Evolutionary conservation across 257 asterid genomes (phyloP).

Genomic region (Thymus mandschuricus): DNA sequence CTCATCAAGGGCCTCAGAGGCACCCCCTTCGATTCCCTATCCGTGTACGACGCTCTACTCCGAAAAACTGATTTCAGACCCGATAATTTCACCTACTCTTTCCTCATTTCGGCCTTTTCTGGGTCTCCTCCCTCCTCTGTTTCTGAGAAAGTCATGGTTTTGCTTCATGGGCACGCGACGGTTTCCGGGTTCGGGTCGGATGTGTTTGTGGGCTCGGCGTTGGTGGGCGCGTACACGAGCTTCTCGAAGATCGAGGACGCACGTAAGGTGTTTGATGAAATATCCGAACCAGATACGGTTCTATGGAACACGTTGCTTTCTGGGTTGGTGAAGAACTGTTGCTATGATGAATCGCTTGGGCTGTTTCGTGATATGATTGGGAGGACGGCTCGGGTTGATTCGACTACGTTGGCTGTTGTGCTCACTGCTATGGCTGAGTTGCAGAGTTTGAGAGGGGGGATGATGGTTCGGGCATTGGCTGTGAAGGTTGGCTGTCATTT

Average conservation of each 20-base stretch:
- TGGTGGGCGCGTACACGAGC: constrained; percentile 56
- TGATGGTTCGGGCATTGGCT: constrained; percentile 73
- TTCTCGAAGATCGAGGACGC: constrained; percentile 54
- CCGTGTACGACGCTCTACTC: constrained; percentile 50
- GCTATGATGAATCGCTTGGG: constrained; percentile 48
- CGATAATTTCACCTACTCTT: constrained; percentile 74
- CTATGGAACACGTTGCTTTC: constrained; percentile 84
- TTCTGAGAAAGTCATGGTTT: constrained; percentile 47
- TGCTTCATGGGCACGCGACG: constrained; percentile 77
- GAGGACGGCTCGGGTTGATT: constrained; percentile 49
- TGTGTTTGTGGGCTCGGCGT: constrained; percentile 84
- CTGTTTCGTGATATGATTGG: constrained; percentile 51
- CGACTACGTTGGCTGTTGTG: constrained; percentile 74
- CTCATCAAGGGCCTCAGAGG: constrained; percentile 67
- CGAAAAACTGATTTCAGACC: constrained; percentile 51
- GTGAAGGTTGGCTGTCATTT: constrained; percentile 64
- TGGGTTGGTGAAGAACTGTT: constrained; percentile 75
- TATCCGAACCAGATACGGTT: constrained; percentile 69
- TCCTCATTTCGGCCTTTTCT: constrained; percentile 62
- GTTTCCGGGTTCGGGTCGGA: constrained; percentile 67
- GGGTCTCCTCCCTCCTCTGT: constrained; percentile 40
- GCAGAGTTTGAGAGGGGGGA: constrained; percentile 69
- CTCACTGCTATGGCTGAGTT: constrained; percentile 74
- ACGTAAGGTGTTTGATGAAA: constrained; percentile 74
- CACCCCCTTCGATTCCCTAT: constrained; percentile 55